Evolutionary conservation across 2,329 filamentous ascomycete species (phyloP).

Genomic region (Rhinocladiella similis): DNA sequence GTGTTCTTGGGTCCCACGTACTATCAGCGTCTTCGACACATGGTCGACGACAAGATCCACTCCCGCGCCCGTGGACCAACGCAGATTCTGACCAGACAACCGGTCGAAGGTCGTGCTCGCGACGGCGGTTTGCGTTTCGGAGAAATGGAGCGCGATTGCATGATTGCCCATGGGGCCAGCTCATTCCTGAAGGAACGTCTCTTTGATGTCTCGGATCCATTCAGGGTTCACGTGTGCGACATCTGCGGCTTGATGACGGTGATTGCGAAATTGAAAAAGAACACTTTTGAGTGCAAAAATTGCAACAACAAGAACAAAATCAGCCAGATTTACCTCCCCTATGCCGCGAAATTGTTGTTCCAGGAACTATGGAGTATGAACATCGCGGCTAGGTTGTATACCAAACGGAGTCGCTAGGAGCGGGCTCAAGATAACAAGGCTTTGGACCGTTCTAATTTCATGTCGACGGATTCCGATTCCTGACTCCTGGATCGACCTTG

Average conservation of each 20-base stretch:
- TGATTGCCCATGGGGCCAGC: slow-evolving; percentile 99
- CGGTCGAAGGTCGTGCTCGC: slow-evolving; percentile 95
- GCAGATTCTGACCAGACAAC: slow-evolving; percentile 95
- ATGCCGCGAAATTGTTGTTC: slow-evolving; percentile 96
- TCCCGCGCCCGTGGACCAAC: slow-evolving; percentile 95
- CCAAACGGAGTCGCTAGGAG: slow-evolving; percentile 50
- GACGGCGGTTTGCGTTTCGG: slow-evolving; percentile 98
- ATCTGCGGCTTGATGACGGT: slow-evolving; percentile 99
- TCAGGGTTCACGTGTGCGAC: slow-evolving; percentile 97
- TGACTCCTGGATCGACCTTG: not conserved
- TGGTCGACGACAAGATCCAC: slow-evolving; percentile 99
- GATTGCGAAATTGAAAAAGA: slow-evolving; percentile 92
- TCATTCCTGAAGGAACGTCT: slow-evolving; percentile 96
- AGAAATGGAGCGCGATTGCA: slow-evolving; percentile 99
- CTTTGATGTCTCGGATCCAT: slow-evolving; percentile 96
- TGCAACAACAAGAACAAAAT: slow-evolving; percentile 99
- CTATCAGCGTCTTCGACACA: slow-evolving; percentile 96
- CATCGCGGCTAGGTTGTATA: slow-evolving; percentile 97
- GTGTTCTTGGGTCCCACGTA: slow-evolving; percentile 98
- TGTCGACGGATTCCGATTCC: not conserved
- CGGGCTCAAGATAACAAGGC: slow-evolving; percentile 1
- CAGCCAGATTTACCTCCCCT: slow-evolving; percentile 95
- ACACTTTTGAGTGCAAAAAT: slow-evolving; percentile 92
- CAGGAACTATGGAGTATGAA: slow-evolving; percentile 98
- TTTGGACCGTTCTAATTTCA: not conserved